These are phyloP conservation scores for Scheffersomyces stambukii DNA, from an alignment of 1,139 yeast species.

Conservation along the genomic window DNA sequence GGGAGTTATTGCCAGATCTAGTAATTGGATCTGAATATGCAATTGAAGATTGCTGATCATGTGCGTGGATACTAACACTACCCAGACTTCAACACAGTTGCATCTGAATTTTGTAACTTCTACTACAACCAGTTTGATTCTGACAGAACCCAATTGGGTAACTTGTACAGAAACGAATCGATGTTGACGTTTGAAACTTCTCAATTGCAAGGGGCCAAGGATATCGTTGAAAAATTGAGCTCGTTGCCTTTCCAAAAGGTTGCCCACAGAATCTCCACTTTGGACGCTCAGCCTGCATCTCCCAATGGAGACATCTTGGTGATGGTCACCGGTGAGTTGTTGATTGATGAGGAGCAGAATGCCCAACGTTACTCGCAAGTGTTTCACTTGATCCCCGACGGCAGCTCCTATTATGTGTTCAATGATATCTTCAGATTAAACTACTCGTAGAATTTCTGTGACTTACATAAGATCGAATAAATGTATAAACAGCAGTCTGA, in stretches of 20 bases:
- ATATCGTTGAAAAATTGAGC: slow-evolving; percentile 83
- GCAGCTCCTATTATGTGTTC: slow-evolving; percentile 84
- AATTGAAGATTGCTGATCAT: too few species aligned
- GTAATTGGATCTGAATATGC: background rate
- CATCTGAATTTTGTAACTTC: slow-evolving; percentile 83
- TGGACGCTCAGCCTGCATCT: slow-evolving; percentile 98
- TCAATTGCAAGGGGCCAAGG: slow-evolving; percentile 91
- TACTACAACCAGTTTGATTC: slow-evolving; percentile 94
- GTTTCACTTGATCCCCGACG: slow-evolving; percentile 94
- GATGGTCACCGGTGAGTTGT: slow-evolving; percentile 95
- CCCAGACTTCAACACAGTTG: slow-evolving; percentile 71
- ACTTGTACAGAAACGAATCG: slow-evolving; percentile 92
- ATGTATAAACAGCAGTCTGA: too few species aligned
- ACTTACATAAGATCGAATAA: too few species aligned
- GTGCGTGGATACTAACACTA: too few species aligned
- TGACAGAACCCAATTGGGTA: slow-evolving; percentile 89
- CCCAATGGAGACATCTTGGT: slow-evolving; percentile 92
- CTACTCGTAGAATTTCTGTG: too few species aligned
- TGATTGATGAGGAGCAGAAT: slow-evolving; percentile 90
- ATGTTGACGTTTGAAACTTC: slow-evolving; percentile 96
- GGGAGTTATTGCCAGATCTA: too few species aligned
- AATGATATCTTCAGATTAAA: slow-evolving; percentile 96
- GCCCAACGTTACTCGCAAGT: slow-evolving; percentile 97
- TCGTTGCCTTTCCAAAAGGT: slow-evolving; percentile 90
- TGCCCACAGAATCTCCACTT: slow-evolving; percentile 85